Percentiles rank a stretch among this genome's conserved stretches.
These are phyloP conservation scores for Hagleromyces aurorensis DNA, from an alignment of 805 yeast species.

Conservation along the genomic window DNA sequence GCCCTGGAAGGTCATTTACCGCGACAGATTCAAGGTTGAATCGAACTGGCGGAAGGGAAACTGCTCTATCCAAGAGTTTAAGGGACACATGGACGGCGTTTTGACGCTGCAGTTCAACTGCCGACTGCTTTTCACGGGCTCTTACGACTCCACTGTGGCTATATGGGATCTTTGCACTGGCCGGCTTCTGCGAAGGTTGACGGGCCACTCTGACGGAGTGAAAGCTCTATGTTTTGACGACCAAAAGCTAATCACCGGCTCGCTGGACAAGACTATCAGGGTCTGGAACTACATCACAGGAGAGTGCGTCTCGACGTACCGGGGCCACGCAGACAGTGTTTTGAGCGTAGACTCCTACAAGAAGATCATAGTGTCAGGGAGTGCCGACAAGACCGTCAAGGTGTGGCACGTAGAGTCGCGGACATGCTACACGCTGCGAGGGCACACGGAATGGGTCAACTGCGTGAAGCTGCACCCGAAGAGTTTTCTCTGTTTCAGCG, in stretches of 20 bases:
- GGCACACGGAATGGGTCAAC: slow-evolving; percentile 90
- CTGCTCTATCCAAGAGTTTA: slow-evolving; percentile 53
- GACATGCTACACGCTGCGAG: slow-evolving; percentile 86
- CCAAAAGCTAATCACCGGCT: slow-evolving; percentile 85
- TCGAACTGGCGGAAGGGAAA: slow-evolving; percentile 89
- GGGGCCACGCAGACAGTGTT: slow-evolving; percentile 87
- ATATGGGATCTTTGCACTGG: slow-evolving; percentile 91
- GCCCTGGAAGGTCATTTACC: slow-evolving; percentile 94
- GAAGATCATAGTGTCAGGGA: slow-evolving; percentile 83
- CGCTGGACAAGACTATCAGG: slow-evolving; percentile 82
- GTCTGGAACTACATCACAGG: slow-evolving; percentile 97
- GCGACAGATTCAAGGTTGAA: slow-evolving; percentile 86
- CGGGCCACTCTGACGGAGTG: slow-evolving; percentile 87
- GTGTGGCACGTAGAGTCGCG: slow-evolving; percentile 95
- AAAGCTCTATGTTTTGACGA: slow-evolving; percentile 79
- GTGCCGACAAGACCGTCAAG: slow-evolving; percentile 86
- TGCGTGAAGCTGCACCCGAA: slow-evolving; percentile 78
- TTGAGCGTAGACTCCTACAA: slow-evolving; percentile 73
- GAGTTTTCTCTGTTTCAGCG: slow-evolving; percentile 72
- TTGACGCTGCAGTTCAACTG: slow-evolving; percentile 80
- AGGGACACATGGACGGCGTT: slow-evolving; percentile 86
- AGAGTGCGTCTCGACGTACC: slow-evolving; percentile 84
- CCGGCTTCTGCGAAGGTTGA: slow-evolving; percentile 62
- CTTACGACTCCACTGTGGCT: slow-evolving; percentile 82
- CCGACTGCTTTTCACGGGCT: slow-evolving; percentile 77